Evolutionary conservation across 306 rosid species (phyloP).

Genomic region (Castanopsis chinensis): DNA sequence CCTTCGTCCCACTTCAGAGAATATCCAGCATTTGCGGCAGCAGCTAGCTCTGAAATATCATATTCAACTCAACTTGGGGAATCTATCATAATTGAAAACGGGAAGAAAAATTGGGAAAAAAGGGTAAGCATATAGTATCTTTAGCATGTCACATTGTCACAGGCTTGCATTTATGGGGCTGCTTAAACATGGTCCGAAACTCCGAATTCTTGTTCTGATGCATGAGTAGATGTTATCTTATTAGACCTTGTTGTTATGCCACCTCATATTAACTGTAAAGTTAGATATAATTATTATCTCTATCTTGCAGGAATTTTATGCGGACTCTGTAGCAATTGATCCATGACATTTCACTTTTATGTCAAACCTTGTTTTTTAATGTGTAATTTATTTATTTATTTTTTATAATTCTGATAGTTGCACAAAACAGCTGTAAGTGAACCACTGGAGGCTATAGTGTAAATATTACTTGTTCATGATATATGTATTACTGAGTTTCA

Average conservation of each 20-base stretch:
- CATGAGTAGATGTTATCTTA: neutral
- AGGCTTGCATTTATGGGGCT: neutral
- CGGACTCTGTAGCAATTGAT: conserved; percentile 82
- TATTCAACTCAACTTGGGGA: neutral
- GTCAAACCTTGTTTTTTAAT: too few relatives aligned
- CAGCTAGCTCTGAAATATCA: neutral
- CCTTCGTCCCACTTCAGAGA: too few relatives aligned
- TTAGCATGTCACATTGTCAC: neutral
- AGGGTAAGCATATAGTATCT: conserved; percentile 11
- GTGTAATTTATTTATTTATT: too few relatives aligned
- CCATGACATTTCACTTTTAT: conserved; percentile 85
- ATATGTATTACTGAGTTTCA: neutral
- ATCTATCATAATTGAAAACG: neutral
- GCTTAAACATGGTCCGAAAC: neutral
- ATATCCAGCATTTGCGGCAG: too few relatives aligned
- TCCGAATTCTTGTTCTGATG: neutral
- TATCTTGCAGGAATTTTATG: conserved; percentile 82
- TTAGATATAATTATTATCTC: conserved; percentile 28
- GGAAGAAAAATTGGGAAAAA: neutral
- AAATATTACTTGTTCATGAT: too few relatives aligned
- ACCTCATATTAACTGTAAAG: conserved; percentile 21
- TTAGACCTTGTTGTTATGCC: neutral
- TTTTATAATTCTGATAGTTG: too few relatives aligned
- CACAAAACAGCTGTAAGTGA: conserved; percentile 78
- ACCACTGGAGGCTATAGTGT: neutral